Percentiles rank a stretch among this genome's conserved stretches.
phyloP scores from a whole-genome alignment of 495 filamentous ascomycete genomes.

The Aspergillus homomorphus region DNA sequence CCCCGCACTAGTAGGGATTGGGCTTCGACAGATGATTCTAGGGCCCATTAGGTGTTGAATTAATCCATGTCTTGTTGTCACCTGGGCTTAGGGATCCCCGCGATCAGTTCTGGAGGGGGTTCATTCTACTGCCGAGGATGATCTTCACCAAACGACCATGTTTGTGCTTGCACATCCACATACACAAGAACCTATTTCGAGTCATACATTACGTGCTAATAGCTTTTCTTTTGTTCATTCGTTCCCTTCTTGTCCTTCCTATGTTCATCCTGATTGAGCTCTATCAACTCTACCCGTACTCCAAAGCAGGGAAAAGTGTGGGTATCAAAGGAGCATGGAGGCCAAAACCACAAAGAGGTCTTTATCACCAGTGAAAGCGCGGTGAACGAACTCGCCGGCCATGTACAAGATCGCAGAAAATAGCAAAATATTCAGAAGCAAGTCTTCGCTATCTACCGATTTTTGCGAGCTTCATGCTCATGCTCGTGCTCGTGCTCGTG shows the following conservation, averaged over 20 bases:
- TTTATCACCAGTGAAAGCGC: neutral
- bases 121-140: neutral
- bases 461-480: slow-evolving; percentile 28
- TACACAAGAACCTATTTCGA: too few relatives aligned
- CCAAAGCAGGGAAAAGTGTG: neutral
- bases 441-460: slow-evolving; percentile 18
- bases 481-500: slow-evolving; percentile 37
- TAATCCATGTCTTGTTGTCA: neutral
- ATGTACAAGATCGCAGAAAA: slow-evolving; percentile 6
- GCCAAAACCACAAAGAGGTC: neutral
- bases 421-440: slow-evolving; percentile 9
- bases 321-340: neutral
- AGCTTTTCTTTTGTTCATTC: neutral
- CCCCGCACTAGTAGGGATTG: neutral
- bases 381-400: neutral
- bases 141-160: neutral
- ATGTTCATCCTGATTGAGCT: neutral
- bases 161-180: too few relatives aligned
- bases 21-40: neutral
- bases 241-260: neutral
- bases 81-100: neutral
- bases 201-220: too few relatives aligned
- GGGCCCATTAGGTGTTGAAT: neutral
- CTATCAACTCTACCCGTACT: neutral
- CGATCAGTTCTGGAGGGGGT: neutral